Evolutionary conservation across 805 yeast species (phyloP).

Genomic region (Schizosaccharomyces osmophilus): DNA sequence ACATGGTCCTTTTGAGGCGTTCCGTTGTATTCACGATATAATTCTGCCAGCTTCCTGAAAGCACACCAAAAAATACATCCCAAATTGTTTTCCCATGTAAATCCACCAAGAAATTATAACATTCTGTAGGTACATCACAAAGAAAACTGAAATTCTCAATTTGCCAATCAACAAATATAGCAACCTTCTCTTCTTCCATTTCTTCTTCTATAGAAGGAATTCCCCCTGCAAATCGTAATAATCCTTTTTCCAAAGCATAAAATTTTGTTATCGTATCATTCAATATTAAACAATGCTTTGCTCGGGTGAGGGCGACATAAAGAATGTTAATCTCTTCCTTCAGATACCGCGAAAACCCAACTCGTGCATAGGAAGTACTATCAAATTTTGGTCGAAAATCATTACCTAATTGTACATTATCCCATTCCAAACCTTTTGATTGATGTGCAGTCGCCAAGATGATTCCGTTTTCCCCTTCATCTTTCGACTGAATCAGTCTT

Average conservation of each 20-base stretch:
- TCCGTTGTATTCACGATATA: not conserved
- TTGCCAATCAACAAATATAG: not conserved
- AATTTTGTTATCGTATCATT: not conserved
- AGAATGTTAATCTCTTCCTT: not conserved
- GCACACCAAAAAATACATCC: not conserved
- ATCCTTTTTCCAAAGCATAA: not conserved
- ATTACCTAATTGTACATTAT: not conserved
- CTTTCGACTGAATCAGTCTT: not conserved
- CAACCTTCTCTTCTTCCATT: not conserved
- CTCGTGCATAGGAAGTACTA: not conserved
- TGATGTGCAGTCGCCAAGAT: not conserved
- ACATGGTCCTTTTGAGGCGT: not conserved
- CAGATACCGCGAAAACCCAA: not conserved
- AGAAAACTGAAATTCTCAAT: not conserved
- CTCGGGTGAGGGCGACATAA: not conserved
- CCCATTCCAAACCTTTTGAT: not conserved
- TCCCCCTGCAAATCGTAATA: not conserved
- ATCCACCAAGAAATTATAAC: not conserved
- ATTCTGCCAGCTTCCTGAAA: not conserved
- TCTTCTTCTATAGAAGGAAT: not conserved
- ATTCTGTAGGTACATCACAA: not conserved
- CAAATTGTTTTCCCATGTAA: not conserved
- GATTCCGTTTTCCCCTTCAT: not conserved
- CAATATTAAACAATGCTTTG: not conserved
- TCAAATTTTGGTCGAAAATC: slow-evolving; percentile 1